These are phyloP conservation scores for Trichoderma pleuroti DNA, from an alignment of 2,329 filamentous ascomycete genomes.

Conservation along the genomic window DNA sequence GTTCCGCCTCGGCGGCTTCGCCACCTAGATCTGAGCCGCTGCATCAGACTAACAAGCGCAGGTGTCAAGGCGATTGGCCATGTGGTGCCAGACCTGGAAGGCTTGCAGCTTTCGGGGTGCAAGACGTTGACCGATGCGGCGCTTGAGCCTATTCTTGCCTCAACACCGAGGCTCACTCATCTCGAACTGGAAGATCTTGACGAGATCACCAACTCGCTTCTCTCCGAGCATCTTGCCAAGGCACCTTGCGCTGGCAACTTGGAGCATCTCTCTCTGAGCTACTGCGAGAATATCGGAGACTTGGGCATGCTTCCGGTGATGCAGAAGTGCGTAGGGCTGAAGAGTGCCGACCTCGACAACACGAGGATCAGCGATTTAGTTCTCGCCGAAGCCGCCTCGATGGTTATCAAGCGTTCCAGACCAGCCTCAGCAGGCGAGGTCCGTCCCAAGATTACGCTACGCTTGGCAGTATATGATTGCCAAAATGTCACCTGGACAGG, in stretches of 20 bases:
- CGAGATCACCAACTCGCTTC: slow-evolving; percentile 68
- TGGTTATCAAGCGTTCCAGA: slow-evolving; percentile 63
- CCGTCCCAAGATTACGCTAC: slow-evolving; percentile 60
- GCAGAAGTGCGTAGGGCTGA: slow-evolving; percentile 66
- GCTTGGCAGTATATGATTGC: slow-evolving; percentile 85
- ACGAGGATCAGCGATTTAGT: slow-evolving; percentile 84
- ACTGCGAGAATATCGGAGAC: slow-evolving; percentile 83
- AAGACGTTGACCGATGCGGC: slow-evolving; percentile 68
- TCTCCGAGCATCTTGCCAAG: slow-evolving; percentile 70
- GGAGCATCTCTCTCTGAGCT: slow-evolving; percentile 81
- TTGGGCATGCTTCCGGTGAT: slow-evolving; percentile 78
- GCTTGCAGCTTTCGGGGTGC: slow-evolving; percentile 78
- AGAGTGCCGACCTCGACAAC: slow-evolving; percentile 83
- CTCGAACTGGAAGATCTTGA: slow-evolving; percentile 86
- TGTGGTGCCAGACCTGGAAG: slow-evolving; percentile 75
- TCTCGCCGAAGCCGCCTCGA: slow-evolving; percentile 78
- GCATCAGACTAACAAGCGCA: slow-evolving; percentile 65
- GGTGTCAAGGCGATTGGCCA: slow-evolving; percentile 70
- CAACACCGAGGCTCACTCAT: slow-evolving; percentile 74
- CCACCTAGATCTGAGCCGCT: slow-evolving; percentile 82
- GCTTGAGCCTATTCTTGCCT: slow-evolving; percentile 68
- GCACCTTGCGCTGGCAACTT: slow-evolving; percentile 69
- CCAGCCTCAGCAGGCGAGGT: slow-evolving; percentile 39
- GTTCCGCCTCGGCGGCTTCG: slow-evolving; percentile 75
- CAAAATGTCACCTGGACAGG: slow-evolving; percentile 90